phyloP scores from a whole-genome alignment of 441 rosid species.

The Jatropha podagrica region DNA sequence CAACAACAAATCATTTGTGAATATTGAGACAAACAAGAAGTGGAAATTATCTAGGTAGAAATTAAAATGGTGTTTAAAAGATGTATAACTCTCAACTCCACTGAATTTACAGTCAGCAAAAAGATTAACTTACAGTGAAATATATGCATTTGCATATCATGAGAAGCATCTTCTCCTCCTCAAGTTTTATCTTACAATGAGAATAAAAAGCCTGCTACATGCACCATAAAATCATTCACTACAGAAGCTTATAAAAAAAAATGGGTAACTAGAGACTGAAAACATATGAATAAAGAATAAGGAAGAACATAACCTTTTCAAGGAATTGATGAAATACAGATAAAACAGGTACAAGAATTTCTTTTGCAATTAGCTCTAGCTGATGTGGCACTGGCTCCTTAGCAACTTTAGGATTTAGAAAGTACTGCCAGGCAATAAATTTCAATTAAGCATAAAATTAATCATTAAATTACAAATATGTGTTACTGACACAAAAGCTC shows the following conservation, averaged over 20 bases:
- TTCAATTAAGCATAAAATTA: slow-evolving; percentile 3
- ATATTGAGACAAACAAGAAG: not conserved
- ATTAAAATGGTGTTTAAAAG: not conserved
- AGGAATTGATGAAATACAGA: slow-evolving; percentile 51
- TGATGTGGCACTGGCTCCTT: slow-evolving; percentile 83
- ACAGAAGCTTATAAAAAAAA: slow-evolving; percentile 24
- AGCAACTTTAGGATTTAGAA: slow-evolving; percentile 74
- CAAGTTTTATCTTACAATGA: slow-evolving; percentile 36
- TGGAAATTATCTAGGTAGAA: not conserved
- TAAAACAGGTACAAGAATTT: slow-evolving; percentile 65
- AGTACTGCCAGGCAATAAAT: slow-evolving; percentile 49
- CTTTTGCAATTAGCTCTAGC: slow-evolving; percentile 63
- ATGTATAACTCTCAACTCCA: not conserved
- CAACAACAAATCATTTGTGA: not conserved
- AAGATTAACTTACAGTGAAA: slow-evolving; percentile 61
- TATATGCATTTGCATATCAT: slow-evolving; percentile 72
- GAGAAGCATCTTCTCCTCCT: slow-evolving; percentile 60
- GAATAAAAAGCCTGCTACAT: slow-evolving; percentile 54
- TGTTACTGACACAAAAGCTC: not conserved
- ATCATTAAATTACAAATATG: slow-evolving; percentile 3
- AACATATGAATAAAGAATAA: slow-evolving; percentile 16
- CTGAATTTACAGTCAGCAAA: slow-evolving; percentile 16
- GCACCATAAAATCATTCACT: slow-evolving; percentile 24
- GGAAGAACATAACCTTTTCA: slow-evolving; percentile 53
- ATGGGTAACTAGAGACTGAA: not conserved